These are phyloP conservation scores for Phoma sp. DNA, from an alignment of 2,329 filamentous ascomycete genomes.

Conservation along the genomic window DNA sequence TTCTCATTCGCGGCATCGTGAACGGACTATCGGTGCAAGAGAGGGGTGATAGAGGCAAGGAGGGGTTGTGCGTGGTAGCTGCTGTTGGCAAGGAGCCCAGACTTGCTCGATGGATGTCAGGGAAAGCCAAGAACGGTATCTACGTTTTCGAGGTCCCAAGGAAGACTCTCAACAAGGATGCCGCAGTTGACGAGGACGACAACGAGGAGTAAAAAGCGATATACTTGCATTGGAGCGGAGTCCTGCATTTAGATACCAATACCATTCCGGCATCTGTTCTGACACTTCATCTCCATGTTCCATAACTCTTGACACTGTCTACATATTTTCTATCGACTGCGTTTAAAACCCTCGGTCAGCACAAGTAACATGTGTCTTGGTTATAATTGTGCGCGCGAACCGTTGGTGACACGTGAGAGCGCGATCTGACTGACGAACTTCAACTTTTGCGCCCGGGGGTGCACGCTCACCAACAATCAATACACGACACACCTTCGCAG, in stretches of 20 bases:
- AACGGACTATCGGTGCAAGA: constrained; percentile 91
- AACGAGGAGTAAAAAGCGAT: constrained; percentile 14
- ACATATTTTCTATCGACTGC: background rate
- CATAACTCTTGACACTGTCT: background rate
- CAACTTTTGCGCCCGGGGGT: constrained; percentile 17
- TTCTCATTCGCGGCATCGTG: constrained; percentile 72
- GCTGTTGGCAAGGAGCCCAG: constrained; percentile 87
- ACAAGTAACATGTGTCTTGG: too few species aligned
- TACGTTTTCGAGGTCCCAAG: constrained; percentile 81
- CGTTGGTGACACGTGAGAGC: constrained; percentile 21
- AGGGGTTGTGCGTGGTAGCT: constrained; percentile 81
- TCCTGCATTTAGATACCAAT: constrained; percentile 32
- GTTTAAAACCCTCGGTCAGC: background rate
- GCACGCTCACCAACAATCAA: constrained; percentile 8
- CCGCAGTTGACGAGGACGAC: constrained; percentile 7
- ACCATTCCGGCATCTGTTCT: constrained; percentile 22
- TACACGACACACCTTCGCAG: constrained; percentile 4
- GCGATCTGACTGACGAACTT: constrained; percentile 17
- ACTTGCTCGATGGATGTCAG: constrained; percentile 79
- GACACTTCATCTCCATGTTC: background rate
- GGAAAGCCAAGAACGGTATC: constrained; percentile 77
- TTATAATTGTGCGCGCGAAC: too few species aligned
- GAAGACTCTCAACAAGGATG: constrained; percentile 34
- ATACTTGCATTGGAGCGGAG: constrained; percentile 18
- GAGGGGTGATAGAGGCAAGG: constrained; percentile 74